Base-by-base conservation (phyloP, 805 yeast genomes). In the Trichomonascus vanleenenianus region DNA sequence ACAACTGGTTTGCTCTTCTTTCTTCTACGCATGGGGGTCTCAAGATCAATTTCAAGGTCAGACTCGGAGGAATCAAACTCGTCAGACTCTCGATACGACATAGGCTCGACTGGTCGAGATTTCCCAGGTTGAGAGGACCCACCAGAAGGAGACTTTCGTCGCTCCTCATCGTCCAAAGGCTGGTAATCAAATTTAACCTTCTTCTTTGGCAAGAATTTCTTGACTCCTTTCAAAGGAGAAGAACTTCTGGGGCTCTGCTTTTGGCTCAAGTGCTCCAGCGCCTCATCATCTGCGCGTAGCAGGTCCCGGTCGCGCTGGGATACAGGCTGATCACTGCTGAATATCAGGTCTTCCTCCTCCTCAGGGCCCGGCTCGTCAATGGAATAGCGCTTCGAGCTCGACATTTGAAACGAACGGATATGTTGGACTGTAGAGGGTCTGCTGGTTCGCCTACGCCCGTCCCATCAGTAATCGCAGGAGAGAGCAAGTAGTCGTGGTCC, bases 1-100 rank as follows among this genome's bases (percentile, higher is more conserved):
- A 32, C 16, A 25, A 44, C 37, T 12, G 47, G 14, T 9, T 38
- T n/a, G 39, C 39, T 47, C 6, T 27, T 20, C 12, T 32, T 30
- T n/a, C 46, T 25, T 16, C 57, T 42, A 12, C 50, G 45, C n/a
- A 36, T 37, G 38, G 45, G 52, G 3, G 50, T 45, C 36, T 54
- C 55, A 16, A 54, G 38, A 31, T 54, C 57, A 30, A 54, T 50
- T 33, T 54, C 57, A 34, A 53, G 46, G 36, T 54, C 52, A 25
- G 30, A 18, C 14, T 40, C 53, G 30, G 40, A 30, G 41, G 44
- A 46, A 16, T 48, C 45, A 27, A 18, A 44, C 32, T 37, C 38
- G 20, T 44, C 48, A 30, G 39, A 45, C 12, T 43, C 51, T 14
- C 40, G 43, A 25, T 36, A 22, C 35, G 42, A 39, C 36, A 43